Evolutionary conservation across 2,329 filamentous ascomycete species (phyloP).

Genomic region (Pestalotiopsis sp.): DNA sequence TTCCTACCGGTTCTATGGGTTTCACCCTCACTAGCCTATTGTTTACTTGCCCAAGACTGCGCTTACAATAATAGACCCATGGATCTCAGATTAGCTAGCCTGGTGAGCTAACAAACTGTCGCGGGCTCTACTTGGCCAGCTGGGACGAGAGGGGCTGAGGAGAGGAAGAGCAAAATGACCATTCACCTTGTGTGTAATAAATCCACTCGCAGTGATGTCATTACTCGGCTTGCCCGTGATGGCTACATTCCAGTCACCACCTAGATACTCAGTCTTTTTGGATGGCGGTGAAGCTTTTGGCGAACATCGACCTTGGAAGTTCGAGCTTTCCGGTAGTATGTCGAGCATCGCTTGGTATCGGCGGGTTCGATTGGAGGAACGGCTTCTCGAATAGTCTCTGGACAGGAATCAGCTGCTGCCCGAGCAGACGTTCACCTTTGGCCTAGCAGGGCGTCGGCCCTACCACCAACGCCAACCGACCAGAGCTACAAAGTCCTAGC

Average conservation of each 20-base stretch:
- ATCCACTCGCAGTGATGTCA: not conserved
- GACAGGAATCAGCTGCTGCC: not conserved
- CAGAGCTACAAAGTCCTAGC: not conserved
- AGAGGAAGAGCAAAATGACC: too few relatives aligned
- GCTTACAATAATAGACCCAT: not conserved
- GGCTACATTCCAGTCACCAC: not conserved
- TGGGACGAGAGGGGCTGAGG: not conserved
- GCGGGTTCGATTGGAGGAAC: not conserved
- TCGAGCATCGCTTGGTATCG: not conserved
- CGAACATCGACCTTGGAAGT: not conserved
- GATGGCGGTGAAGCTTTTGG: not conserved
- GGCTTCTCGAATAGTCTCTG: not conserved
- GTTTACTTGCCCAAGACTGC: not conserved
- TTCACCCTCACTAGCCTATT: constrained; percentile 3
- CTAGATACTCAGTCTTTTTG: not conserved
- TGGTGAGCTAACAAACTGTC: not conserved
- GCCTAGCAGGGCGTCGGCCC: not conserved
- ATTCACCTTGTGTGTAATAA: not conserved
- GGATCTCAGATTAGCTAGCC: not conserved
- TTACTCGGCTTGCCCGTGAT: not conserved
- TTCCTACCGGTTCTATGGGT: constrained; percentile 6
- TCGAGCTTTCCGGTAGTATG: not conserved
- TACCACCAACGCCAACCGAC: not conserved
- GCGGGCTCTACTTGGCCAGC: not conserved
- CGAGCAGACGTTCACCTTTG: not conserved